A percentile compares a stretch with the other conserved stretches of the same genome.
Conservation (phyloP, 495 filamentous ascomycete species). For the Trichoderma orchidacearum region DNA sequence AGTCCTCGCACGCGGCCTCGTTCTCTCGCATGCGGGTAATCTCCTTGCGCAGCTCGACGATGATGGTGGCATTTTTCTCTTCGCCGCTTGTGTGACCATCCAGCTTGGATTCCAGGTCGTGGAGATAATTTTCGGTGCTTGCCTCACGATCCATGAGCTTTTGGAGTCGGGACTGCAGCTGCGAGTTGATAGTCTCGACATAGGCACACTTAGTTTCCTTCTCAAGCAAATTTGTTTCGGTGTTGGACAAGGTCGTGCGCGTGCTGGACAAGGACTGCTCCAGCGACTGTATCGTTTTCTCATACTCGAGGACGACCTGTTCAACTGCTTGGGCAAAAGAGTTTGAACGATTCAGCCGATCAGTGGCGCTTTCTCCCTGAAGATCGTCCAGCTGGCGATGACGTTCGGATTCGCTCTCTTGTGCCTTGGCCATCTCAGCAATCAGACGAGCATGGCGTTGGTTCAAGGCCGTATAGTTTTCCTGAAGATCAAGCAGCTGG, state of each 20-base stretch:
- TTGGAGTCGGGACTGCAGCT: slow-evolving; percentile 76
- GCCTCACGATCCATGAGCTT: slow-evolving; percentile 83
- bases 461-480: slow-evolving; percentile 85
- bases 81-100: slow-evolving; percentile 84
- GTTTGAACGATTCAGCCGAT: slow-evolving; percentile 83
- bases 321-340: slow-evolving; percentile 93
- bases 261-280: slow-evolving; percentile 89
- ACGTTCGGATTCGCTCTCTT: slow-evolving; percentile 47
- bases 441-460: slow-evolving; percentile 90
- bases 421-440: slow-evolving; percentile 79
- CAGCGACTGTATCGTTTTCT: slow-evolving; percentile 92
- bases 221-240: slow-evolving; percentile 76
- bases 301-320: slow-evolving; percentile 91
- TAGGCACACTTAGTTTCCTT: slow-evolving; percentile 89
- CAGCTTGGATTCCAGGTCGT: slow-evolving; percentile 78
- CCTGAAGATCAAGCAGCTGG: slow-evolving; percentile 80
- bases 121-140: slow-evolving; percentile 81
- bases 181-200: slow-evolving; percentile 78
- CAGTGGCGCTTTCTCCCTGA: slow-evolving; percentile 66
- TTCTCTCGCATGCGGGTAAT: slow-evolving; percentile 80
- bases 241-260: slow-evolving; percentile 64
- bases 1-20: slow-evolving; percentile 80
- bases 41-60: slow-evolving; percentile 82
- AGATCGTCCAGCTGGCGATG: slow-evolving; percentile 35
- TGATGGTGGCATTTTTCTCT: slow-evolving; percentile 75